Evolutionary conservation across 257 asterid genomes (phyloP), one percentile per base, ranked within the genome.

Genomic region (Gardenia jasminoides): DNA sequence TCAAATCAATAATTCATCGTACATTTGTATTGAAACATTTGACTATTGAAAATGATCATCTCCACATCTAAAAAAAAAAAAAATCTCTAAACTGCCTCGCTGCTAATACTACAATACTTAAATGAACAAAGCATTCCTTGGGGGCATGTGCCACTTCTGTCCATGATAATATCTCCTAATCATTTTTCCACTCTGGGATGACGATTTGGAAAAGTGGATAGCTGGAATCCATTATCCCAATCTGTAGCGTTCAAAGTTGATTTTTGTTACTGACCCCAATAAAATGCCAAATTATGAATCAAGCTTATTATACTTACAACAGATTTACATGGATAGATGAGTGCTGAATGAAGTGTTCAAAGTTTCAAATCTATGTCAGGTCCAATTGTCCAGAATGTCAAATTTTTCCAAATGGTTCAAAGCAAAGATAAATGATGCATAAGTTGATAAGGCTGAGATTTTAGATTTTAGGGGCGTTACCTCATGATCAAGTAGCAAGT

Each of bases 401-500:
- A 47, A 24, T 39, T n/a, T 67, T 62, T 16, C 46, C 75, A 26
- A 13, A 33, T n/a, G 47, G 15, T 15, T 10, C 61, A 59, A 54
- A 50, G 17, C 19, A 48, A n/a, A 52, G 75, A 36, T 36, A 41
- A 19, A 20, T 43, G 64, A 31, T 41, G 26, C 12, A 67, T 10
- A 69, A 62, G 30, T 4, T 26, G 30, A 61, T n/a, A 76, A 70
- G 61, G 64, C 46, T 48, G 19, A 48, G 58, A 10, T 46, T 33
- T 12, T 26, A 39, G 68, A 16, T 76, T 76, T 36, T 19, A 17
- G 67, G 67, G 24, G 78, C 65, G 69, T 85, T 90, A 96, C 99
- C 97, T 93, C 96, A 64, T 96, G 99, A 88, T 96, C 99, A 48
- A 96, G 91, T 68, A 96, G 84, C 91, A 96, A 85, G 81, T 96